phyloP scores from a whole-genome alignment of 495 filamentous ascomycete species.

The Aspergillus baeticus region DNA sequence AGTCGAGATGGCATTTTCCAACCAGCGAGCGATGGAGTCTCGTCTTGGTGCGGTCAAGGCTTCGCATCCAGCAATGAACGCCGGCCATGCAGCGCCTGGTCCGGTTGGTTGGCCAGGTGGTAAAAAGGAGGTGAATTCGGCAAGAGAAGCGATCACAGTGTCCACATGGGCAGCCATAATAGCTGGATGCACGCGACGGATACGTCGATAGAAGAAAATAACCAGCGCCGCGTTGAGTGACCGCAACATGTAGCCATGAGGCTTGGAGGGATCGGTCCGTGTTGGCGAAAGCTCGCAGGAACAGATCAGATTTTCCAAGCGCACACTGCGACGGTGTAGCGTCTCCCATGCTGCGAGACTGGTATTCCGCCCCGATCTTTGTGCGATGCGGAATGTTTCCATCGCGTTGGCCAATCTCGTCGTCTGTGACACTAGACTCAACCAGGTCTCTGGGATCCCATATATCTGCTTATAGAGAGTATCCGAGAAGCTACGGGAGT shows the following conservation, averaged over 20 bases:
- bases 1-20: conserved; percentile 24
- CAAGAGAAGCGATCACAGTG: conserved; percentile 26
- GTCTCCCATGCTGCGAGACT: conserved; percentile 31
- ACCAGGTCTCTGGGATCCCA: conserved; percentile 37
- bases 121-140: conserved; percentile 22
- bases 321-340: conserved; percentile 29
- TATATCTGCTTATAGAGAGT: conserved; percentile 35
- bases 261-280: conserved; percentile 10
- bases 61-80: conserved; percentile 37
- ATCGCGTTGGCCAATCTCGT: conserved; percentile 35
- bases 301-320: conserved; percentile 36
- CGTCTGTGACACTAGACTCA: conserved; percentile 36
- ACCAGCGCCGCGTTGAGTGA: conserved; percentile 31
- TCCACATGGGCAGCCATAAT: conserved; percentile 34
- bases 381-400: conserved; percentile 24
- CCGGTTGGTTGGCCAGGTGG: conserved; percentile 18
- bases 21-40: conserved; percentile 20
- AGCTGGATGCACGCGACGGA: conserved; percentile 30
- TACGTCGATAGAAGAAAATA: conserved; percentile 35
- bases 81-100: conserved; percentile 33
- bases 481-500: conserved; percentile 31
- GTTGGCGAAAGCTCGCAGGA: conserved; percentile 24
- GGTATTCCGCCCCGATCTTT: conserved; percentile 5
- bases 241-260: conserved; percentile 24
- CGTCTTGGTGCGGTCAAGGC: conserved; percentile 23